phyloP scores from a whole-genome alignment of 352 stramenopile species.

The Globisporangium ultimum region DNA sequence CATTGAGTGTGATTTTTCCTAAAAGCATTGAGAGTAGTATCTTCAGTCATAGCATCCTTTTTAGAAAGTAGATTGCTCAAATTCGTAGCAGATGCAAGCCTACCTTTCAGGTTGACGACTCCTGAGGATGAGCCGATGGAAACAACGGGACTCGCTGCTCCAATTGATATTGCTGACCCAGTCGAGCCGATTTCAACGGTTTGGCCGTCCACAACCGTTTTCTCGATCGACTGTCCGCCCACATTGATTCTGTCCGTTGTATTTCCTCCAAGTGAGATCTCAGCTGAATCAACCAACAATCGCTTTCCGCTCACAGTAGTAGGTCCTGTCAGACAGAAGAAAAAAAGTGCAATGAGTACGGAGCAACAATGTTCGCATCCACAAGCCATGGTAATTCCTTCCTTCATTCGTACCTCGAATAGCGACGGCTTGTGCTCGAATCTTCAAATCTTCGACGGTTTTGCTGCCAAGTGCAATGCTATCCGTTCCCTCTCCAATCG shows the following conservation, averaged over 20 bases:
- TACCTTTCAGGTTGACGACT: constrained; percentile 30
- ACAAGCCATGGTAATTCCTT: background rate
- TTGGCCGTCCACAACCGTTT: constrained; percentile 15
- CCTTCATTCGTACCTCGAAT: constrained; percentile 18
- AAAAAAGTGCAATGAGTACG: background rate
- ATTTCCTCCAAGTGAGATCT: constrained; percentile 31
- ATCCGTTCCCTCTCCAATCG: constrained; percentile 7
- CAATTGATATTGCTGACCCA: constrained; percentile 28
- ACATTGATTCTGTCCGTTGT: constrained; percentile 30
- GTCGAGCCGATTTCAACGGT: constrained; percentile 21
- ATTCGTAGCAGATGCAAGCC: background rate
- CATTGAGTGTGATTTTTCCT: constrained; percentile 59
- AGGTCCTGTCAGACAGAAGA: constrained; percentile 11
- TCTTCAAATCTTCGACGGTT: constrained; percentile 13
- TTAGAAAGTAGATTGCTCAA: background rate
- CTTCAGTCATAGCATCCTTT: background rate
- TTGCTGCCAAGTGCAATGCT: constrained; percentile 13
- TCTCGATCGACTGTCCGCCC: constrained; percentile 20
- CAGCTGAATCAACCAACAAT: constrained; percentile 21
- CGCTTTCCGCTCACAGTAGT: constrained; percentile 22
- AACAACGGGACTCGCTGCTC: constrained; percentile 23
- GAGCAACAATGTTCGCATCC: background rate
- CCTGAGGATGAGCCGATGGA: constrained; percentile 30
- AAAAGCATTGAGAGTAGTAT: background rate
- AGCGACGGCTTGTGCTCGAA: constrained; percentile 18